Conservation (phyloP, 805 yeast species). For the Kodamaea laetipori region DNA sequence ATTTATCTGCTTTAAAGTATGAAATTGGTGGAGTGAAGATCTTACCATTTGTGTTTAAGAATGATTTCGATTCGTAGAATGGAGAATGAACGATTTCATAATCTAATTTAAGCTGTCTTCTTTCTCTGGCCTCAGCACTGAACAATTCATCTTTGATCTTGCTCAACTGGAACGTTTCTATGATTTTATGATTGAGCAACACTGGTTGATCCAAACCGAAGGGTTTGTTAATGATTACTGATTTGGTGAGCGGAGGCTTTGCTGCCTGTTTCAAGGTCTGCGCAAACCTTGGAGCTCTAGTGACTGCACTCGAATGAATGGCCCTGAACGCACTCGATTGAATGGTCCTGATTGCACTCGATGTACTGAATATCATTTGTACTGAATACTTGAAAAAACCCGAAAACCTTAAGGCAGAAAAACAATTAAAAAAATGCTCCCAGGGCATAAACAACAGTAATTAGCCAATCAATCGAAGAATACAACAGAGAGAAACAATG, state of each 20-base stretch:
- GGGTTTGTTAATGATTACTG: constrained; percentile 36
- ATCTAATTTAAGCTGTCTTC: constrained; percentile 41
- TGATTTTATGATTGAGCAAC: constrained; percentile 26
- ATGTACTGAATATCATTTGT: constrained; percentile 3
- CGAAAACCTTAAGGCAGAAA: constrained; percentile 9
- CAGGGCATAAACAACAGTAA: background rate
- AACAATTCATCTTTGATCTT: constrained; percentile 29
- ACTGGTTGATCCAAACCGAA: constrained; percentile 39
- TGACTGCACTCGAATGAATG: constrained; percentile 8
- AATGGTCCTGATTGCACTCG: constrained; percentile 11
- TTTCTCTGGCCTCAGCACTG: constrained; percentile 38
- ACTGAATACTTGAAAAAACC: constrained; percentile 1
- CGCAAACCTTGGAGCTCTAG: constrained; percentile 33
- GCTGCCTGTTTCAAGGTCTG: constrained; percentile 40
- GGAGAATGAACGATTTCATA: constrained; percentile 47
- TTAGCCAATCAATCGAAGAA: constrained; percentile 8
- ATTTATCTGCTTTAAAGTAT: constrained; percentile 68
- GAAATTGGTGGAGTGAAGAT: constrained; percentile 81
- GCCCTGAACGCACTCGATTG: constrained; percentile 11
- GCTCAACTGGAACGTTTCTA: constrained; percentile 19
- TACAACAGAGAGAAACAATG: constrained; percentile 36
- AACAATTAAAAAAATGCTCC: constrained; percentile 1
- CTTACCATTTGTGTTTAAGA: constrained; percentile 79
- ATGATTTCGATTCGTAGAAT: constrained; percentile 45
- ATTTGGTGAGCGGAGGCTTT: constrained; percentile 39